Base-by-base conservation (phyloP, 805 yeast genomes). In the Limtongia smithiae region DNA sequence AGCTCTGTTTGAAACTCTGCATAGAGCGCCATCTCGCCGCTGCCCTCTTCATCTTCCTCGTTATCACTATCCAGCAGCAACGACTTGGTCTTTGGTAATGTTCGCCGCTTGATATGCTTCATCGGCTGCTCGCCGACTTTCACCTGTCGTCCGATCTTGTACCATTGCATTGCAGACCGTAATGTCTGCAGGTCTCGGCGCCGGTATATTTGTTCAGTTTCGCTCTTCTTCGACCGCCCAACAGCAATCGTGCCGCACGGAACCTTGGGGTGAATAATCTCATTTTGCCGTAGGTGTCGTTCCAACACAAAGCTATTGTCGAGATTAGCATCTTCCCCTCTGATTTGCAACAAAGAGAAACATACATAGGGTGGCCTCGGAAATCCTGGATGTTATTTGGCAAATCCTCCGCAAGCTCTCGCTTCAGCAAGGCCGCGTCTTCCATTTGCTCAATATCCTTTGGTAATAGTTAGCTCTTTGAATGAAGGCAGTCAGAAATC, bases 151-250 rank as follows among this genome's bases (percentile, higher is more conserved):
- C 98, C 98, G 37, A 75, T 69, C 67, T 84, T 75, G 61, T 82
- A 86, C 97, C 97, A 93, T 1, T 85, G 88, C 59, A 80, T 81
- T 0, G 95, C 85, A 0, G 94, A 80, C 49, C 81, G 72, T 18
- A 90, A 75, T 2, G 61, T 61, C 41, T 78, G 73, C 1, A 93
- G 87, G 59, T 82, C 80, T 0, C 75, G 65, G 20, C 96, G 69
- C 40, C 78, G 79, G 61, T 78, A 93, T 0, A 91, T 61, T 3
- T 60, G 61, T 21, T 55, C 61, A 3, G 56, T 46, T 33, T 42
- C 88, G 1, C 82, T 67, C 7, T 75, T 71, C 25, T 68, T 68
- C 40, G 69, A 68, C 31, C 71, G 69, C 44, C 69, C 74, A 4
- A 65, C 57, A 11, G 68, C 65, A 41, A 71, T 72, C 11, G 81